Evolutionary conservation across 139 green algal genomes (phyloP).

Genomic region (Monoraphidium neglectum): DNA sequence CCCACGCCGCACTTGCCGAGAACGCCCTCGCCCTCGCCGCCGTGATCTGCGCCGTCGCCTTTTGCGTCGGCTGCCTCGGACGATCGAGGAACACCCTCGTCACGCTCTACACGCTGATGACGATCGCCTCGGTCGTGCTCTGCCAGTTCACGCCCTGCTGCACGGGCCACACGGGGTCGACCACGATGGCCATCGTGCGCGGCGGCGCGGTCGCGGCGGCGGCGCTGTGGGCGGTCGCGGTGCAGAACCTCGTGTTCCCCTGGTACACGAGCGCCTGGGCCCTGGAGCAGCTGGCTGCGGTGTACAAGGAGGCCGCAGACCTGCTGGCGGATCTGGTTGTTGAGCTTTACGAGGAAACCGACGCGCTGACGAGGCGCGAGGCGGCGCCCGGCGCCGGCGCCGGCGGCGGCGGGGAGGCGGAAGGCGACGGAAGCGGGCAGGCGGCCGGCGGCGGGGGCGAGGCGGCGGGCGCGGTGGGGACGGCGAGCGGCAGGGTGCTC

Average conservation of each 20-base stretch:
- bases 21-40: slow-evolving; percentile 6
- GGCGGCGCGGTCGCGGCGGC: slow-evolving; percentile 1
- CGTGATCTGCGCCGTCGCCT: slow-evolving; percentile 7
- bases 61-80: slow-evolving; percentile 1
- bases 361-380: background rate
- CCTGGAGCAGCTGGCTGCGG: slow-evolving; percentile 14
- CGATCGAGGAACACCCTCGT: slow-evolving; percentile 3
- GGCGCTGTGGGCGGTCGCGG: background rate
- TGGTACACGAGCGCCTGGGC: slow-evolving; percentile 22
- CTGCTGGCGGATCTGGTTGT: slow-evolving; percentile 14
- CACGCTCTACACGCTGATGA: slow-evolving; percentile 24
- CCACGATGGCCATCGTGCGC: slow-evolving; percentile 1
- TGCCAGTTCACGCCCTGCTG: slow-evolving; percentile 15
- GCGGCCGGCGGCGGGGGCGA: background rate
- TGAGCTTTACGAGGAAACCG: slow-evolving; percentile 5
- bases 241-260: slow-evolving; percentile 13
- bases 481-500: background rate
- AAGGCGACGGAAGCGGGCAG: background rate
- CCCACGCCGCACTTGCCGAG: background rate
- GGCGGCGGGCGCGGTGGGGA: too few relatives aligned
- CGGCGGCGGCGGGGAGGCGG: too few relatives aligned
- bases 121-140: slow-evolving; percentile 9
- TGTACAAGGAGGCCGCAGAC: slow-evolving; percentile 2
- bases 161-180: background rate
- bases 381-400: background rate